Evolutionary conservation across 768 basidiomycete genomes (phyloP).

Genomic region (Asterophora parasitica): DNA sequence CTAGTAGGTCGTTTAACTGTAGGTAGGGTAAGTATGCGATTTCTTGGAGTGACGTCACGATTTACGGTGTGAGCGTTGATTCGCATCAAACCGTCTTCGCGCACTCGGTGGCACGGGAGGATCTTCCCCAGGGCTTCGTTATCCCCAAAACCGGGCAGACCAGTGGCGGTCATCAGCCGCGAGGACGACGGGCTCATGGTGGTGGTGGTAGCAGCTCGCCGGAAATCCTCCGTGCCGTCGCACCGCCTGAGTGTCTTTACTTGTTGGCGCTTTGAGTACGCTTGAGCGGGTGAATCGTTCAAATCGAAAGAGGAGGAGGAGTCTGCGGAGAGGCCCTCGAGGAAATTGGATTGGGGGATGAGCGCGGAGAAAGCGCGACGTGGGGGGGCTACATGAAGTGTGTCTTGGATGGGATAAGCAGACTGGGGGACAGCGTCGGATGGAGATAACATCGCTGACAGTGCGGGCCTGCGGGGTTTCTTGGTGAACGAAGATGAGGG

Average conservation of each 20-base stretch:
- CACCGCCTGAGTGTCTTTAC: constrained; percentile 72
- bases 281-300: constrained; percentile 75
- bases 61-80: constrained; percentile 80
- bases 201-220: constrained; percentile 58
- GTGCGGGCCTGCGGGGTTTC: constrained; percentile 58
- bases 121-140: constrained; percentile 93
- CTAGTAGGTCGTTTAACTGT: constrained; percentile 74
- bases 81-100: constrained; percentile 94
- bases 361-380: constrained; percentile 78
- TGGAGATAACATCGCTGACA: constrained; percentile 59
- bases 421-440: constrained; percentile 33
- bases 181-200: constrained; percentile 55
- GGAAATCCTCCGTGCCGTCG: constrained; percentile 79
- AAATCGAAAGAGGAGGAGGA: constrained; percentile 61
- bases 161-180: constrained; percentile 47
- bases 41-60: constrained; percentile 25
- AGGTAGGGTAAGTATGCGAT: constrained; percentile 10
- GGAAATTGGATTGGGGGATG: constrained; percentile 56
- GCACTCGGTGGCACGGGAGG: constrained; percentile 88
- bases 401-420: constrained; percentile 38
- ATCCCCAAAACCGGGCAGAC: constrained; percentile 84
- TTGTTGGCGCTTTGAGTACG: constrained; percentile 74
- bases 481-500: constrained; percentile 51
- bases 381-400: constrained; percentile 44
- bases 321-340: constrained; percentile 36